Base-by-base conservation (phyloP, 2,329 filamentous ascomycete genomes). In the Colletotrichum simmondsii region DNA sequence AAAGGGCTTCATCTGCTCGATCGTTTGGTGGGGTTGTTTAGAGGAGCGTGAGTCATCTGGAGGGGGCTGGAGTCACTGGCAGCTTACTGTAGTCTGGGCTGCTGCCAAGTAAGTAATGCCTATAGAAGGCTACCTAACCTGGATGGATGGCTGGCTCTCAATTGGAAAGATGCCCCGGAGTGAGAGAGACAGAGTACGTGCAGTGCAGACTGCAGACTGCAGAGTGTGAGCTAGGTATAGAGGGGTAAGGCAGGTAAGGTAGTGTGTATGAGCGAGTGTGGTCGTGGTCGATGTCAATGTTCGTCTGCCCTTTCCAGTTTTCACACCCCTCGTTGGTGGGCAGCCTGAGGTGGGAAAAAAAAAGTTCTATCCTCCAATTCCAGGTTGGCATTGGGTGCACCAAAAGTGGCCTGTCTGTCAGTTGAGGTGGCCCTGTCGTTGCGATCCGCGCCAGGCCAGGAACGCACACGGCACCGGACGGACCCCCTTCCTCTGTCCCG, bases 1-100 rank as follows among this genome's bases (percentile, higher is more conserved):
- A 71, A 75, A 71, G 59, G 68, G 72, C 72, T 74, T 75, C 74
- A 75, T 75, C 65, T 65, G 70, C 52, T 65, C 56, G 64, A 30
- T 62, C 49, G 49, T 71, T 60, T 71, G 71, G 71, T 73, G 73
- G 73, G 67, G 64, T 57, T 57, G 19, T 63, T 65, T 37, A 53
- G 30, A 62, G 67, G 67, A 64, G 53, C 72, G 64, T 75, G 73
- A 75, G 71, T 75, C 73, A 75, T 71, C 72, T 59, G 35, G 72
- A 62, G 54, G 30, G 32, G 63, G 54, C 24, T 54, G 61, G 8
- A 35, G n/a, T 35, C 26, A 32, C 19, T 19, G 24, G 30, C 30
- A 35, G 14, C 26, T 52, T 46, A 24, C 32, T 46, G 58, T 42
- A 26, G 11, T 28, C 26, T 12, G n/a, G n/a, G 35, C 49, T 30